These are phyloP conservation scores for Bruguiera hainesii DNA, from an alignment of 441 rosid species.

Conservation along the genomic window DNA sequence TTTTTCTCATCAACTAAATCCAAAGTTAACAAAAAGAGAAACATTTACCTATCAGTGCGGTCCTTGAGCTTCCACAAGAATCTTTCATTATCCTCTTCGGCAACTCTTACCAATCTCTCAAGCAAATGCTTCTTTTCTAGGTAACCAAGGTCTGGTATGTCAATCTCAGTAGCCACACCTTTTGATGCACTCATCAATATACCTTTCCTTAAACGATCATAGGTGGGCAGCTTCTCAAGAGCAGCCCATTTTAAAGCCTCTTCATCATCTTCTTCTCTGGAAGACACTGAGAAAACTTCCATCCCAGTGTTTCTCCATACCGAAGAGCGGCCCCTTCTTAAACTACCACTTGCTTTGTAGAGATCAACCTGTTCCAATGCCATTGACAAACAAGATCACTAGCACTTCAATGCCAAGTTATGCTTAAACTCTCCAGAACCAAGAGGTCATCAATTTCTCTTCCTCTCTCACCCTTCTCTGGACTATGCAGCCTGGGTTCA, in stretches of 20 bases:
- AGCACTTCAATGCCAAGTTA: too few species aligned
- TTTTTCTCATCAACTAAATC: too few species aligned
- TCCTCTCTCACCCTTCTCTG: too few species aligned
- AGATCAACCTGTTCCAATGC: background rate
- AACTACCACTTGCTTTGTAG: background rate
- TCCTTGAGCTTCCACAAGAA: background rate
- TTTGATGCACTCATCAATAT: slow-evolving; percentile 16
- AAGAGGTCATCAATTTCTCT: too few species aligned
- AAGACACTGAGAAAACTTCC: background rate
- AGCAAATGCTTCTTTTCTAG: slow-evolving; percentile 23
- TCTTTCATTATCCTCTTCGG: slow-evolving; percentile 23
- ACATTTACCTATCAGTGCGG: background rate
- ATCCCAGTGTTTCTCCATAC: slow-evolving; percentile 2
- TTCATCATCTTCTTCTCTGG: slow-evolving; percentile 17
- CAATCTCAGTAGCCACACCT: slow-evolving; percentile 16
- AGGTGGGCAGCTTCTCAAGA: slow-evolving; percentile 32
- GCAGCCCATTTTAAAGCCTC: slow-evolving; percentile 35
- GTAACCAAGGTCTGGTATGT: slow-evolving; percentile 21
- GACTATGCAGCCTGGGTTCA: too few species aligned
- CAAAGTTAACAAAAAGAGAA: too few species aligned
- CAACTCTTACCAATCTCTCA: slow-evolving; percentile 20
- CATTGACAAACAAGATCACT: too few species aligned
- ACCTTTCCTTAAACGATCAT: slow-evolving; percentile 31
- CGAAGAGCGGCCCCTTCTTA: background rate
- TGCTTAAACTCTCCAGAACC: too few species aligned